Conservation (phyloP, 805 yeast genomes). For the Wickerhamomyces silvicola region DNA sequence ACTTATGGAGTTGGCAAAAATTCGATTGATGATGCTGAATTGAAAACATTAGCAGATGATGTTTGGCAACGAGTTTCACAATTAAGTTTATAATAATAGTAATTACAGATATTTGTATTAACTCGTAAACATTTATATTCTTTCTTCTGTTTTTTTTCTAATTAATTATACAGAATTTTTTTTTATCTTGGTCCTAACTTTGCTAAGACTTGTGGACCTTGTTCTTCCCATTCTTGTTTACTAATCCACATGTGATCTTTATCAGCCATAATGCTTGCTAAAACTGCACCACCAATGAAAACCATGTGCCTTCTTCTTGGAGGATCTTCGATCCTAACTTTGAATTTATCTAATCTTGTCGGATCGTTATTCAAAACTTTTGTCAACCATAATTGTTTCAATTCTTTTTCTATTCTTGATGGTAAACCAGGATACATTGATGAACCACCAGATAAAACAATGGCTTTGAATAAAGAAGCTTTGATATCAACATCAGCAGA, state of each 20-base stretch:
- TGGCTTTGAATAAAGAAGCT: conserved; percentile 80
- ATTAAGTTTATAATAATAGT: conserved; percentile 5
- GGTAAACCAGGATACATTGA: conserved; percentile 99
- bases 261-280: conserved; percentile 97
- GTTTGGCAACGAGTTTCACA: conserved; percentile 47
- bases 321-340: conserved; percentile 96
- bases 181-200: conserved; percentile 86
- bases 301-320: conserved; percentile 99
- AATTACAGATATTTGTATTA: no score
- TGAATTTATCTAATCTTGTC: conserved; percentile 79
- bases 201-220: conserved; percentile 75
- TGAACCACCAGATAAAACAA: conserved; percentile 95
- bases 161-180: no score
- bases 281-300: conserved; percentile 95
- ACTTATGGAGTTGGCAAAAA: conserved; percentile 55
- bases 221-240: conserved; percentile 96
- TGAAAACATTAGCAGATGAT: conserved; percentile 44
- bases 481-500: conserved; percentile 92
- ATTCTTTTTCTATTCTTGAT: conserved; percentile 88
- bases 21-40: conserved; percentile 36
- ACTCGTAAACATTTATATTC: no score
- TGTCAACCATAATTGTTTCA: conserved; percentile 93
- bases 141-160: no score
- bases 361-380: conserved; percentile 85
- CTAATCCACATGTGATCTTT: conserved; percentile 98